Evolutionary conservation across 2,329 filamentous ascomycete genomes (phyloP).

Genomic region (Aspergillus puulaauensis): DNA sequence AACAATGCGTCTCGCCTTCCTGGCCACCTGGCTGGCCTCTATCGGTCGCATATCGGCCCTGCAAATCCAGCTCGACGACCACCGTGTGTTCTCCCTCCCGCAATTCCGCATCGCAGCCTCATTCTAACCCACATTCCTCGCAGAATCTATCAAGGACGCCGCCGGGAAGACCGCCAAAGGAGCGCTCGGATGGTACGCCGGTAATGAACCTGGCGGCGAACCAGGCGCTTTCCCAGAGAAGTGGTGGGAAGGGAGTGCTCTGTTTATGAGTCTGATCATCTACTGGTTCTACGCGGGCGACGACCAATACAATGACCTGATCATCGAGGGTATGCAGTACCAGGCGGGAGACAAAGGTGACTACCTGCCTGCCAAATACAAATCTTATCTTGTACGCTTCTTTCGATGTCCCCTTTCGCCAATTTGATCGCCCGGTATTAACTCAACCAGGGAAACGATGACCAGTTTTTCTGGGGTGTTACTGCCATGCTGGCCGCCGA

Average conservation of each 20-base stretch:
- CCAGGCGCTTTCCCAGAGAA: constrained; percentile 65
- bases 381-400: constrained; percentile 10
- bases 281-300: constrained; percentile 47
- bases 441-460: constrained; percentile 53
- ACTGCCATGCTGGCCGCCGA: constrained; percentile 58
- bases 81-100: not conserved
- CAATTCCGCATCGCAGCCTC: not conserved
- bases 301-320: constrained; percentile 38
- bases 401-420: too few species aligned
- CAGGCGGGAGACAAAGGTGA: constrained; percentile 38
- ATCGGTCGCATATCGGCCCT: not conserved
- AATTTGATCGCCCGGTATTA: not conserved
- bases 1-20: constrained; percentile 4
- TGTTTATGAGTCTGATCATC: constrained; percentile 42
- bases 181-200: constrained; percentile 54
- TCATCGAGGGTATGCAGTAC: constrained; percentile 36
- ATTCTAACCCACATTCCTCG: constrained; percentile 2
- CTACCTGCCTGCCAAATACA: constrained; percentile 44
- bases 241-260: constrained; percentile 71
- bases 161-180: constrained; percentile 46
- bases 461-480: constrained; percentile 59
- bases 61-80: constrained; percentile 5
- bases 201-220: constrained; percentile 51
- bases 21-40: not conserved
- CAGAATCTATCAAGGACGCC: constrained; percentile 46